Conservation (phyloP, 2,329 filamentous ascomycete species). For the Lecanicillium sp. region DNA sequence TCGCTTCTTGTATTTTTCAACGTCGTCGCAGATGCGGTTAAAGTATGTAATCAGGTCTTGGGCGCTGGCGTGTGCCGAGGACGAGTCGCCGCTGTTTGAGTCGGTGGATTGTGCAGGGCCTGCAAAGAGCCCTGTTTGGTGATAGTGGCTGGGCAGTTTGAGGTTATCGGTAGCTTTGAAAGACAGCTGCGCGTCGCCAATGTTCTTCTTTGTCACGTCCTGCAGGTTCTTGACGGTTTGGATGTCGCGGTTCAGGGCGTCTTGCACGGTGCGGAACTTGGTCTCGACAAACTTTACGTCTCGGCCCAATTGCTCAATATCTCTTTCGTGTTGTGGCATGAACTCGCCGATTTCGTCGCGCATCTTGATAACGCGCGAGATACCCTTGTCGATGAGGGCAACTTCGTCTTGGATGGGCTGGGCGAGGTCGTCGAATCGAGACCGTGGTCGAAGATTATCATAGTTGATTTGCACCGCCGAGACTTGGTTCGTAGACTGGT, state of each 20-base stretch:
- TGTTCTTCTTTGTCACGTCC: conserved; percentile 51
- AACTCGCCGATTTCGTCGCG: conserved; percentile 68
- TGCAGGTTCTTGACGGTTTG: conserved; percentile 56
- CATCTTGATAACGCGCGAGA: conserved; percentile 70
- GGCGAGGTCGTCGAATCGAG: conserved; percentile 83
- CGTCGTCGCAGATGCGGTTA: conserved; percentile 33
- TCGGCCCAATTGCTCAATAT: conserved; percentile 37
- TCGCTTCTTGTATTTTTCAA: conserved; percentile 33
- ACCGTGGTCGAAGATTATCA: conserved; percentile 72
- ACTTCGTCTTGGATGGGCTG: conserved; percentile 75
- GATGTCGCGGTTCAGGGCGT: conserved; percentile 46
- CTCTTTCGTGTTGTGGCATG: conserved; percentile 45
- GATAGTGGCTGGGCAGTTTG: conserved; percentile 55
- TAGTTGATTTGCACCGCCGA: conserved; percentile 73
- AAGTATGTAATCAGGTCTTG: conserved; percentile 37
- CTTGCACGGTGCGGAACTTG: conserved; percentile 36
- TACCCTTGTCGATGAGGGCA: conserved; percentile 67
- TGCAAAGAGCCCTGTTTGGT: conserved; percentile 36
- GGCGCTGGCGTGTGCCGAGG: conserved; percentile 27
- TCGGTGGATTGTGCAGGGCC: conserved; percentile 20
- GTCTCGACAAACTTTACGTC: conserved; percentile 41
- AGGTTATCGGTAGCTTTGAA: conserved; percentile 70
- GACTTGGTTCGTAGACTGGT: conserved; percentile 38
- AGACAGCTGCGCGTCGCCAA: conserved; percentile 59
- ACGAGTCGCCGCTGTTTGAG: conserved; percentile 22